Evolutionary conservation across 305 asterid species (phyloP).

Genomic region (Andrographis paniculata): DNA sequence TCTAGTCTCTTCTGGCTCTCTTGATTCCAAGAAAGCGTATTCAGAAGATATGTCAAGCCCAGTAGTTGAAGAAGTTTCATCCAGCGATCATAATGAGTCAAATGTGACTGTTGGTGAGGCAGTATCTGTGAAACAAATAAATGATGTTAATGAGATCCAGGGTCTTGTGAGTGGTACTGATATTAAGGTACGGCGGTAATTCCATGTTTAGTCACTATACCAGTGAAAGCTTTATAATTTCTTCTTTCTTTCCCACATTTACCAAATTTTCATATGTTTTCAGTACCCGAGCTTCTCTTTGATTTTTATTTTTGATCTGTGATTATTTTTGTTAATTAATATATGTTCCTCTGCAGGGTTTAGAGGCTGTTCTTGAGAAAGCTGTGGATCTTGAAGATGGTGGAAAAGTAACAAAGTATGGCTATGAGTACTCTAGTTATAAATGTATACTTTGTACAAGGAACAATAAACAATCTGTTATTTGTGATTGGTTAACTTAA

Average conservation of each 20-base stretch:
- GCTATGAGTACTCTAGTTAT: constrained; percentile 15
- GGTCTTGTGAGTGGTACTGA: constrained; percentile 83
- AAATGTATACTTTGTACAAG: background rate
- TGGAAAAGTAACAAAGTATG: constrained; percentile 73
- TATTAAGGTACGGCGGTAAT: constrained; percentile 52
- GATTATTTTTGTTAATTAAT: constrained; percentile 13
- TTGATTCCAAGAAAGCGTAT: constrained; percentile 31
- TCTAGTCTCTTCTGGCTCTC: constrained; percentile 48
- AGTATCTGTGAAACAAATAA: constrained; percentile 32
- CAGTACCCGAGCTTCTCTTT: constrained; percentile 17
- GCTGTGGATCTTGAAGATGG: constrained; percentile 96
- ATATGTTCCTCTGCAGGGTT: constrained; percentile 61
- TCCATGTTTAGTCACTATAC: background rate
- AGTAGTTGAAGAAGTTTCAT: constrained; percentile 44
- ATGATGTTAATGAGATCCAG: constrained; percentile 74
- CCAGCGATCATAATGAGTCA: constrained; percentile 52
- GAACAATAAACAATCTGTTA: constrained; percentile 3
- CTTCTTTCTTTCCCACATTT: constrained; percentile 13
- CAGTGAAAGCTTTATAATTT: constrained; percentile 14
- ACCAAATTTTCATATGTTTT: constrained; percentile 6
- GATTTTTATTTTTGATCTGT: constrained; percentile 13
- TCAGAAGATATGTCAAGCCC: constrained; percentile 34
- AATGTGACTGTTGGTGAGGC: constrained; percentile 42
- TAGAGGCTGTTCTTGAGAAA: constrained; percentile 99
- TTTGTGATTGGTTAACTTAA: constrained; percentile 7